These are phyloP conservation scores for Candida freyschussii DNA, from an alignment of 1,139 yeast species.

Conservation along the genomic window DNA sequence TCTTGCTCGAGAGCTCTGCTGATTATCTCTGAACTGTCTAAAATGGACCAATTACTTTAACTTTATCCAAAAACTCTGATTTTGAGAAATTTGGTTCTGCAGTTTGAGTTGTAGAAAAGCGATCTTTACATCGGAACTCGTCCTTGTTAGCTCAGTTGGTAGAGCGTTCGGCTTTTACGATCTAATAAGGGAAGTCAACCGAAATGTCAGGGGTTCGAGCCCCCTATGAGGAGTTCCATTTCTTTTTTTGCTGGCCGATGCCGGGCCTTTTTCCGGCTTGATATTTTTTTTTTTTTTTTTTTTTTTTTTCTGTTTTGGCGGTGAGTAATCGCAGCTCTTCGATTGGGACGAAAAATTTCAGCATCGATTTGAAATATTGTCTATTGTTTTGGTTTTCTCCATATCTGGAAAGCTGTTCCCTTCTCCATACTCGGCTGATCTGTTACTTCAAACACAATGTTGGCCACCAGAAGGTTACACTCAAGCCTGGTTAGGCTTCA, in stretches of 20 bases:
- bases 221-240: constrained; percentile 23
- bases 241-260: constrained; percentile 5
- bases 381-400: neutral
- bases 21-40: too few relatives aligned
- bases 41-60: too few relatives aligned
- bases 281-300: constrained; percentile 1
- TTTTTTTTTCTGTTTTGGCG: constrained; percentile 1
- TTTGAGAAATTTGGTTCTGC: too few relatives aligned
- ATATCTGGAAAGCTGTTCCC: neutral
- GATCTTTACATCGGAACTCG: constrained; percentile 12
- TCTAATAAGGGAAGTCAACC: constrained; percentile 14
- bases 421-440: too few relatives aligned
- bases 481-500: constrained; percentile 9
- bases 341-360: constrained; percentile 10
- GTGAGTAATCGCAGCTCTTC: constrained; percentile 17
- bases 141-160: constrained; percentile 23
- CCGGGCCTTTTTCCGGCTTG: neutral
- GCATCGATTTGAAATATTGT: neutral
- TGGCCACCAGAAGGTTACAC: constrained; percentile 12
- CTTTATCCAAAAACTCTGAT: too few relatives aligned
- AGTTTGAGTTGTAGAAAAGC: too few relatives aligned
- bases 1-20: too few relatives aligned
- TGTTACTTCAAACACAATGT: constrained; percentile 2
- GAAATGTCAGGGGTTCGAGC: constrained; percentile 24
- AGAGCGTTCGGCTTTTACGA: constrained; percentile 22